Conservation (phyloP, 192 early-diverging fungal genomes). For the Entomortierella parvispora region DNA sequence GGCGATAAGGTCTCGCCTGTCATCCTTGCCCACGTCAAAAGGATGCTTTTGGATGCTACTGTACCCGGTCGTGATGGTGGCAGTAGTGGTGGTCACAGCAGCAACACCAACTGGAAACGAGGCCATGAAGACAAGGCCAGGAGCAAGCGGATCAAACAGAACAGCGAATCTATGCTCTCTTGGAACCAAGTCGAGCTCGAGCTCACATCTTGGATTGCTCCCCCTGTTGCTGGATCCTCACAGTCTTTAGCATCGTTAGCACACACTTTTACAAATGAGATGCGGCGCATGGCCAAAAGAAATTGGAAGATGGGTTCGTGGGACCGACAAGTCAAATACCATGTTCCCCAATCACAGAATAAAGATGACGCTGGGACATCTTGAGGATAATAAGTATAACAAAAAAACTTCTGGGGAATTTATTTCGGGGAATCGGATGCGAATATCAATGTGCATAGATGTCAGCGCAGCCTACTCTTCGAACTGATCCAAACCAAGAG, state of each 20-base stretch:
- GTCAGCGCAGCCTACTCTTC: too few relatives aligned
- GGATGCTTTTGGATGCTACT: background rate
- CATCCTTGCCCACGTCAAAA: conserved; percentile 16
- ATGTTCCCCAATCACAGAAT: too few relatives aligned
- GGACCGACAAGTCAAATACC: conserved; percentile 20
- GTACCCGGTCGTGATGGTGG: background rate
- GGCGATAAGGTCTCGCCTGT: conserved; percentile 3
- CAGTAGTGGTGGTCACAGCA: background rate
- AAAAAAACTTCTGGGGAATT: too few relatives aligned
- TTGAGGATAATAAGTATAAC: too few relatives aligned
- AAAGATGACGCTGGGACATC: too few relatives aligned
- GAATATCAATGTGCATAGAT: too few relatives aligned
- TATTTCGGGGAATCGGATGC: too few relatives aligned
- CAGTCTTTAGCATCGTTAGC: conserved; percentile 12
- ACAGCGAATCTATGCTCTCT: background rate
- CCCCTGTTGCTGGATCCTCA: background rate
- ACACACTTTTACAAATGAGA: conserved; percentile 16
- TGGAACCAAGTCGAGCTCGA: too few relatives aligned
- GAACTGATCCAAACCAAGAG: conserved; percentile 59
- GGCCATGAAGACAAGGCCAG: too few relatives aligned
- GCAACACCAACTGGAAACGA: conserved; percentile 2
- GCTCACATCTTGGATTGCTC: too few relatives aligned
- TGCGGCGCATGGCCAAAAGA: conserved; percentile 17
- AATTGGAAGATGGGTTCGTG: conserved; percentile 13
- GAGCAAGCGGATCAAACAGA: background rate